Percentiles rank a stretch among this genome's conserved stretches.
Conservation (phyloP, 768 basidiomycete genomes). For the Sistotremastrum suecicum region DNA sequence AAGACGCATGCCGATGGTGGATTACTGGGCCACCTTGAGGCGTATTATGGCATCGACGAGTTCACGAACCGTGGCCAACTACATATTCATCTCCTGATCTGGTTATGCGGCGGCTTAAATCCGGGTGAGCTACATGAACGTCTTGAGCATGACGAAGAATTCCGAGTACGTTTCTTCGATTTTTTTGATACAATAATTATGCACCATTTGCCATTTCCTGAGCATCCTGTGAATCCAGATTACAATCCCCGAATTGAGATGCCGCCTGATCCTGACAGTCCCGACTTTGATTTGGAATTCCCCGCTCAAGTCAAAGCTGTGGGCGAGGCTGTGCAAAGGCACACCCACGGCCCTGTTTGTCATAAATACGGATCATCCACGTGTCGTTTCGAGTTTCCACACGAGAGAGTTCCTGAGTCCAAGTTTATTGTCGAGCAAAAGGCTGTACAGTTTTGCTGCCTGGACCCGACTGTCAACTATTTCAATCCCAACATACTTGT, state of each 20-base stretch:
- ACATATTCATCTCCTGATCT: conserved; percentile 22
- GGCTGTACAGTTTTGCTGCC: conserved; percentile 16
- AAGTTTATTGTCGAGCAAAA: conserved; percentile 18
- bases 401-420: conserved; percentile 16
- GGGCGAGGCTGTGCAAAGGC: conserved; percentile 13
- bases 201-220: conserved; percentile 17
- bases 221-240: conserved; percentile 6
- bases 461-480: conserved; percentile 18
- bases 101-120: conserved; percentile 17
- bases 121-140: conserved; percentile 17
- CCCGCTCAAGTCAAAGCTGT: conserved; percentile 8
- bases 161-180: conserved; percentile 13
- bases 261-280: conserved; percentile 10
- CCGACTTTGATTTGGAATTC: neutral
- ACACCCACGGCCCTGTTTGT: conserved; percentile 13
- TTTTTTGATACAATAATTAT: conserved; percentile 21
- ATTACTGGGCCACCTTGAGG: conserved; percentile 17
- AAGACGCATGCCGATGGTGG: too few species aligned
- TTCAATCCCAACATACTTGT: conserved; percentile 21
- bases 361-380: conserved; percentile 15
- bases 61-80: conserved; percentile 14
- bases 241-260: conserved; percentile 13
- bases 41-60: conserved; percentile 17
- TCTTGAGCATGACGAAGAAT: conserved; percentile 7
- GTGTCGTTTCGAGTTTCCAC: conserved; percentile 22